Base-by-base conservation (phyloP, 129 eudicot genomes). In the Escallonia herrerae region DNA sequence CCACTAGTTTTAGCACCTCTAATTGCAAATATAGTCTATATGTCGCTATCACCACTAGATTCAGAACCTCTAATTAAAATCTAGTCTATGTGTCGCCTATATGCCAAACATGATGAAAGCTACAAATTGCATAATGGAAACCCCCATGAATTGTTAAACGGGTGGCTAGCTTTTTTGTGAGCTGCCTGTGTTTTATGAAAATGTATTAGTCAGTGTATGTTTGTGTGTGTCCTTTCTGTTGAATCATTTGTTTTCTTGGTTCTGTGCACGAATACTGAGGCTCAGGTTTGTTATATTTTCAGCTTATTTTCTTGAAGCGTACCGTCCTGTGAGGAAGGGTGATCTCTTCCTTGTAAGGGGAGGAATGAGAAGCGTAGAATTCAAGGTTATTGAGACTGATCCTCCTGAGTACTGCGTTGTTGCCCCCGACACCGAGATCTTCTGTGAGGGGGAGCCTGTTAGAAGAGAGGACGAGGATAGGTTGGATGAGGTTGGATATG, bases 341-440 rank as follows among this genome's bases (percentile, higher is more conserved):
- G 93, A 86, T 72, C 44, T 44, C 68, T 86, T 86, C 62, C 77
- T 82, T 37, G 94, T 82, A 33, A 74, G 94, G 72, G 94, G 89
- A 61, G 94, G 94, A 8, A 86, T 86, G 94, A 71, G 94, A 61
- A 86, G 94, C 50, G 94, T 86, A 14, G 89, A 86, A 68, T 86
- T 86, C 45, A 85, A 85, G 62, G 86, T 90, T 69, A 82, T 90
- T n/a, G 95, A 90, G 74, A 90, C 93, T 8, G 97, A 87, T 37
- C 97, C 97, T 54, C 58, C 86, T 10, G 97, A 91, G 69, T 91
- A 91, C 75, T 91, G 97, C 77, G 94, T 87, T 41, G 97, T 91
- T 54, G 93, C 93, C 53, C 93, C 93, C 7, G 93, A 85, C 56
- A 85, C 93, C 2, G 89, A 85, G 70, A 85, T 85, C 58, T 85